A percentile compares a stretch with the other conserved stretches of the same genome.
Evolutionary conservation across 257 asterid genomes (phyloP).

Genomic region (Asclepias syriaca): DNA sequence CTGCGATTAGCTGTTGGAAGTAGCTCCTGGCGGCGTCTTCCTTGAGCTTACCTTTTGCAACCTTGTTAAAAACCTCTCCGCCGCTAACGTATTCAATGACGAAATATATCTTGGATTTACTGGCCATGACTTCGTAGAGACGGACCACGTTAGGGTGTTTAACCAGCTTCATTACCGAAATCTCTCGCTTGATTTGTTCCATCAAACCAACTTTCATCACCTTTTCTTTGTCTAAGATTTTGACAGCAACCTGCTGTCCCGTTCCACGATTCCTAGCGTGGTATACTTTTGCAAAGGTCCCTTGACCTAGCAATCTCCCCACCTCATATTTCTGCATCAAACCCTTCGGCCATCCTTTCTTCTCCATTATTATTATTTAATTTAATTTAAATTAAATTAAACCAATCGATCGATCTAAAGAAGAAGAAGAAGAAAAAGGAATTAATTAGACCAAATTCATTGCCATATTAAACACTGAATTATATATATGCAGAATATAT

Average conservation of each 20-base stretch:
- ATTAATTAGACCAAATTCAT: too few species aligned
- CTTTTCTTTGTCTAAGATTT: constrained; percentile 66
- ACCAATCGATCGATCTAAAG: too few species aligned
- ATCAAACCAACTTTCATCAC: constrained; percentile 53
- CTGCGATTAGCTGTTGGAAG: constrained; percentile 74
- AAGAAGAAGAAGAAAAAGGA: not conserved
- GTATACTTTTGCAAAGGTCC: constrained; percentile 82
- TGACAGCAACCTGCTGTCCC: constrained; percentile 65
- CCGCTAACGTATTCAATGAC: constrained; percentile 74
- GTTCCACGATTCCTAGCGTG: constrained; percentile 58
- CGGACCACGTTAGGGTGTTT: constrained; percentile 78
- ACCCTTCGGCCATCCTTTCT: constrained; percentile 36
- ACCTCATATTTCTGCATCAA: constrained; percentile 72
- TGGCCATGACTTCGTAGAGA: constrained; percentile 81
- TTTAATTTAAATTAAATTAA: too few species aligned
- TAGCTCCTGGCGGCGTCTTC: constrained; percentile 75
- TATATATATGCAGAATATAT: not conserved
- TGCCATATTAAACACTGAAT: too few species aligned
- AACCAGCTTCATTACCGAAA: constrained; percentile 69
- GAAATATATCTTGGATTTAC: constrained; percentile 70
- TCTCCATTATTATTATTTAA: constrained; percentile 44
- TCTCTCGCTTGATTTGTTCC: constrained; percentile 84
- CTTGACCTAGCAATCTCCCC: constrained; percentile 77
- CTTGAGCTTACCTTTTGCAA: constrained; percentile 70
- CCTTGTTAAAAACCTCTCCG: constrained; percentile 86